Base-by-base conservation (phyloP, 495 filamentous ascomycete species). In the Aspergillus bertholletiae region DNA sequence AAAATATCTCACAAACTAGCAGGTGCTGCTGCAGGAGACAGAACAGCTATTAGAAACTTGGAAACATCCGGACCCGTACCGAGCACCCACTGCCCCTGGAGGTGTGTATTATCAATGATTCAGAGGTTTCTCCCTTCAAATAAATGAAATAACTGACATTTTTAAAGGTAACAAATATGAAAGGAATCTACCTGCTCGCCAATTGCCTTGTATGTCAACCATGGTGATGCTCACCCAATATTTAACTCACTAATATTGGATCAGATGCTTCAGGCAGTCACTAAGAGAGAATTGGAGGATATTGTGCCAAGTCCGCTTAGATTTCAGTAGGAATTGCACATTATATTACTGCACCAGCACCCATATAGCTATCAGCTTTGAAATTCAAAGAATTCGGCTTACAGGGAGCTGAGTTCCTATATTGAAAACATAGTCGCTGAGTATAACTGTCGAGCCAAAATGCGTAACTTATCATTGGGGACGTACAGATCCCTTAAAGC, bases 61-160 rank as follows among this genome's bases (percentile, higher is more conserved):
- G 92, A 97, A 97, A 71, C 95, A 99, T 66, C 94, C 94, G 3
- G 94, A 99, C 67, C 91, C 93, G 26, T 97, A 96, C 66, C 72
- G 79, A 52, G 81, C 85, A 46, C 94, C 94, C 7, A 93, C 90
- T 17, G 93, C 94, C 12, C 94, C 94, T 17, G 94, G 94, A 81
- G 94, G 94, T 95, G 80, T 60, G 83, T 67, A n/a, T 49, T n/a
- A 11, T 45, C 24, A 41, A 18, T 51, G 22, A 11, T 35, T n/a
- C 20, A 7, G 17, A n/a, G 13, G 39, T 37, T 23, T 18, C 7
- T 3, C 7, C n/a, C n/a, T n/a, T n/a, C n/a, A n/a, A n/a, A n/a
- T n/a, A 26, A 20, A 24, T 43, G 17, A 26, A 34, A 23, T 28
- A 26, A 39, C 62, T 70, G 37, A 72, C 67, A 65, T 54, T 35